Evolutionary conservation across 1,139 yeast species (phyloP), one percentile per base, ranked within the genome.

Genomic region (Candida labiduridarum): DNA sequence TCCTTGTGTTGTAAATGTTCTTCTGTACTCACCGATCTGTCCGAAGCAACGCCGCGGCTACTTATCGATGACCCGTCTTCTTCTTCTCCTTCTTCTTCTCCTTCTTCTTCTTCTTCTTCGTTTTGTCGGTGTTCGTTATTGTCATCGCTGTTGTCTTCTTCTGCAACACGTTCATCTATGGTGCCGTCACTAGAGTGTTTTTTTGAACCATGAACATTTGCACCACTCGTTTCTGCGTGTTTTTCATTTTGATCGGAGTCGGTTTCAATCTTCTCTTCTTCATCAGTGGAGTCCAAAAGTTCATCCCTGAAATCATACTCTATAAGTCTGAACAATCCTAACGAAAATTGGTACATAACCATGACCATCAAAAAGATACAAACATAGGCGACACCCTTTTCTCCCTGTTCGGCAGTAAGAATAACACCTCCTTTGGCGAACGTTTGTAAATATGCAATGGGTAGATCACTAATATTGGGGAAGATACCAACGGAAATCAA

Each of bases 361-460:
- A 89, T 94, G 34, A 87, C 77, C 4, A 91, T 87, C 50, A 88
- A 72, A 60, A 85, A 89, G 44, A 92, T 85, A 64, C 92, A 86
- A 18, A 89, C 86, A 65, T 88, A 90, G 0, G 97, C 96, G 31
- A 88, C 89, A 12, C 98, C 98, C 58, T 81, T 80, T 52, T 82
- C 80, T 31, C 90, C 89, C 55, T 89, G 83, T 2, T 65, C 79
- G 1, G 71, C 53, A 0, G 82, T 68, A 59, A 92, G 86, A 5
- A 76, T 65, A 1, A 81, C 74, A 0, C 82, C 74, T 0, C 91
- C 85, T n/a, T 80, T 74, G 34, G 88, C 84, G 64, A 91, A 71
- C 1, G 96, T 87, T 60, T 89, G 96, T 40, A 91, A 76, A 59
- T 90, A 90, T 0, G 97, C 97, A 59, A 91, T 88, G 0, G 97